Evolutionary conservation across 495 filamentous ascomycete genomes (phyloP).

Genomic region (Tuber brumale): DNA sequence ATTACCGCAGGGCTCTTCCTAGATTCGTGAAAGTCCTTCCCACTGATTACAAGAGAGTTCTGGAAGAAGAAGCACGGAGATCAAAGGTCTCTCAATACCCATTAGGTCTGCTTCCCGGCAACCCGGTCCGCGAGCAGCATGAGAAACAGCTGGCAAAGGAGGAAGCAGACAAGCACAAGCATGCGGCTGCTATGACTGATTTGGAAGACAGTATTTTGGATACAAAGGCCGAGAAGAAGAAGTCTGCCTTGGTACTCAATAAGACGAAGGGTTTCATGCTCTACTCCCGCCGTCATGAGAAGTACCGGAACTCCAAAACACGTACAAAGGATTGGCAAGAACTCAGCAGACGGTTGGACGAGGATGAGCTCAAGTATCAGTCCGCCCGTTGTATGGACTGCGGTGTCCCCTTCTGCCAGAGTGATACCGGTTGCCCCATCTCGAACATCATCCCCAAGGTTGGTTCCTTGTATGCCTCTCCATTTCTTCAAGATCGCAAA

Average conservation of each 20-base stretch:
- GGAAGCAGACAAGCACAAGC: slow-evolving; percentile 63
- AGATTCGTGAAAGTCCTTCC: slow-evolving; percentile 94
- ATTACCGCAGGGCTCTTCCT: slow-evolving; percentile 88
- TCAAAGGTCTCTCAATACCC: slow-evolving; percentile 56
- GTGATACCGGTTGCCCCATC: slow-evolving; percentile 93
- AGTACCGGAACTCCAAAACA: slow-evolving; percentile 83
- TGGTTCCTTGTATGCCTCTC: not conserved
- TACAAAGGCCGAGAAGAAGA: slow-evolving; percentile 84
- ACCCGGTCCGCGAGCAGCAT: slow-evolving; percentile 52
- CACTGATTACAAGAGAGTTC: slow-evolving; percentile 93
- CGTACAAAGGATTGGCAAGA: slow-evolving; percentile 93
- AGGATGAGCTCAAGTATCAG: slow-evolving; percentile 98
- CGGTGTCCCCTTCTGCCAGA: slow-evolving; percentile 98
- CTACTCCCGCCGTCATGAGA: slow-evolving; percentile 88
- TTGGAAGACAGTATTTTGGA: slow-evolving; percentile 93
- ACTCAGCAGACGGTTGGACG: slow-evolving; percentile 77
- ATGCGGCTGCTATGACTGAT: slow-evolving; percentile 64
- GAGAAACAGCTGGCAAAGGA: slow-evolving; percentile 61
- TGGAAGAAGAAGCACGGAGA: slow-evolving; percentile 79
- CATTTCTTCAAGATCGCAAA: not conserved
- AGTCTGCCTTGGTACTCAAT: slow-evolving; percentile 84
- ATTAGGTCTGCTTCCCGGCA: slow-evolving; percentile 43
- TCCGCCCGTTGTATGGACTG: slow-evolving; percentile 99
- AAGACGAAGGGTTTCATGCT: slow-evolving; percentile 99
- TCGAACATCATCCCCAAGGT: slow-evolving; percentile 96